phyloP scores from a whole-genome alignment of 805 yeast species.

The Candida ulmi region DNA sequence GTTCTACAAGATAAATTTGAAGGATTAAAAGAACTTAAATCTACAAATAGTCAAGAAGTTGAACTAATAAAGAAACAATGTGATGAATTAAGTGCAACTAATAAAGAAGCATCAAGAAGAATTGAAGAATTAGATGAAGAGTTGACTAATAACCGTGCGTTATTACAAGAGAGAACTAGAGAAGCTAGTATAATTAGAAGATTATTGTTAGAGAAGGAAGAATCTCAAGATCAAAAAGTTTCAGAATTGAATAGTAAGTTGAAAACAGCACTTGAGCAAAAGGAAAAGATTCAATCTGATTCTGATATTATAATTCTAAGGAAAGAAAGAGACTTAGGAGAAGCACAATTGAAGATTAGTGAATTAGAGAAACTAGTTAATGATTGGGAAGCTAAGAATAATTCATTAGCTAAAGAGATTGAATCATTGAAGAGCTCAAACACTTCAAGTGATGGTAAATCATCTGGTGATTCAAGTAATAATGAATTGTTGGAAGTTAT shows the following conservation, averaged over 20 bases:
- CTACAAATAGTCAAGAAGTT: constrained; percentile 34
- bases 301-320: constrained; percentile 42
- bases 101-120: constrained; percentile 56
- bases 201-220: constrained; percentile 63
- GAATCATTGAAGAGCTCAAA: constrained; percentile 23
- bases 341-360: constrained; percentile 37
- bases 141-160: constrained; percentile 63
- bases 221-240: constrained; percentile 42
- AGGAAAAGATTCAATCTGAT: constrained; percentile 51
- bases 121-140: constrained; percentile 76
- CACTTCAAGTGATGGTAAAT: too few relatives aligned
- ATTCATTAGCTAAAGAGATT: constrained; percentile 24
- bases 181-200: constrained; percentile 73
- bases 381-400: constrained; percentile 33
- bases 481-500: constrained; percentile 27
- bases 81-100: constrained; percentile 64
- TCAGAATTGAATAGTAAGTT: constrained; percentile 53
- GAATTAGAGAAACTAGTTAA: constrained; percentile 34
- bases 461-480: constrained; percentile 10
- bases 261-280: constrained; percentile 51
- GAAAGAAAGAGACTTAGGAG: constrained; percentile 64
- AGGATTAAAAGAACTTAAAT: constrained; percentile 29
- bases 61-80: constrained; percentile 57
- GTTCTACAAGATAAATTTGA: constrained; percentile 34
- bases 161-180: constrained; percentile 73